Conservation (phyloP, 1,284 basidiomycete species). For the Fomes fomentarius region DNA sequence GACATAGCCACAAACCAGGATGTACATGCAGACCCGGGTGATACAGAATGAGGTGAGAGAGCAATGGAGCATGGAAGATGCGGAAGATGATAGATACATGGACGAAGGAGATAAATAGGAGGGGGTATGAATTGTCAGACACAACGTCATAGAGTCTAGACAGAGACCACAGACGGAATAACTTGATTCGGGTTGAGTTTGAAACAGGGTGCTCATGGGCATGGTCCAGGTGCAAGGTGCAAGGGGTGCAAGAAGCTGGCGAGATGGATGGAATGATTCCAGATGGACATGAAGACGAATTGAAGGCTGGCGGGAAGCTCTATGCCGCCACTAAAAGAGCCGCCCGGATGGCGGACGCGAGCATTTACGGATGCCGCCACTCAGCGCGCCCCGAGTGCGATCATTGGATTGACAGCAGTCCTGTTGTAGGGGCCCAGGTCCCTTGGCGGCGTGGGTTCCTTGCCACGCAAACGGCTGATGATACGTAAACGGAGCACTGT, state of each 20-base stretch:
- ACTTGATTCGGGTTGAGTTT: background rate
- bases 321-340: background rate
- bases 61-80: background rate
- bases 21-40: background rate
- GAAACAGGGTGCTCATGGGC: background rate
- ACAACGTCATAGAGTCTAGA: background rate
- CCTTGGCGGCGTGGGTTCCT: slow-evolving; percentile 48
- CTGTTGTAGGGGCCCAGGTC: slow-evolving; percentile 21
- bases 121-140: slow-evolving; percentile 3
- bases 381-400: slow-evolving; percentile 19
- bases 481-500: slow-evolving; percentile 60
- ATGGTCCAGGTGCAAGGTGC: background rate
- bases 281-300: background rate
- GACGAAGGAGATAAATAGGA: slow-evolving; percentile 10
- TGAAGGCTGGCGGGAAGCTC: background rate
- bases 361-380: slow-evolving; percentile 1
- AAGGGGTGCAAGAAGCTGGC: background rate
- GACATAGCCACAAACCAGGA: background rate
- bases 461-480: slow-evolving; percentile 56
- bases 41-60: background rate
- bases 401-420: slow-evolving; percentile 11
- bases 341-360: background rate
- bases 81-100: slow-evolving; percentile 1
- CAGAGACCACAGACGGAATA: background rate
- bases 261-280: background rate